These are phyloP conservation scores for Malassezia globosa DNA, from an alignment of 1,284 basidiomycete species.

Conservation along the genomic window DNA sequence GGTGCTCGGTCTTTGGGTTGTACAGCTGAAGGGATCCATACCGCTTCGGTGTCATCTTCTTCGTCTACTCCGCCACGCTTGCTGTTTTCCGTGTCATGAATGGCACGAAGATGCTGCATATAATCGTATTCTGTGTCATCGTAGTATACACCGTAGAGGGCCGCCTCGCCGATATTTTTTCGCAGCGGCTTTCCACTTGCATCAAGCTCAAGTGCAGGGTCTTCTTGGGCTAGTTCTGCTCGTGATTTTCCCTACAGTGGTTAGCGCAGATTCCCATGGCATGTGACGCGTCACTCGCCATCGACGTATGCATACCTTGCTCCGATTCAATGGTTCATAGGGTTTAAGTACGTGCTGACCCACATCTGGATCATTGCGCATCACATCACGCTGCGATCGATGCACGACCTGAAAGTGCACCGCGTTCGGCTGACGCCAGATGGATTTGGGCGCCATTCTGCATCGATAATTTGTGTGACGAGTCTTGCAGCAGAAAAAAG, in stretches of 20 bases:
- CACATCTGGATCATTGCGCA: constrained; percentile 85
- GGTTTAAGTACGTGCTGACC: constrained; percentile 76
- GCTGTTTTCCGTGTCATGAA: constrained; percentile 32
- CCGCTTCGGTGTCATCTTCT: constrained; percentile 25
- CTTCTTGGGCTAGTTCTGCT: constrained; percentile 58
- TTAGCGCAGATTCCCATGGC: constrained; percentile 4
- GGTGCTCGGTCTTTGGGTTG: constrained; percentile 27
- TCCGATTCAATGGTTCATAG: constrained; percentile 54
- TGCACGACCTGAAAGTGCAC: constrained; percentile 95
- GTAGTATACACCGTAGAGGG: constrained; percentile 80
- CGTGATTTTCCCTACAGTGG: constrained; percentile 61
- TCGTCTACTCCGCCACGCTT: constrained; percentile 38
- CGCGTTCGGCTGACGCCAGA: constrained; percentile 75
- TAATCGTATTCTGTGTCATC: constrained; percentile 99
- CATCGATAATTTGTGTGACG: no score
- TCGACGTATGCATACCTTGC: not conserved
- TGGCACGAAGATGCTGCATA: constrained; percentile 72
- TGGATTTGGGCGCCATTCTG: constrained; percentile 52
- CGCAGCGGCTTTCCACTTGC: constrained; percentile 19
- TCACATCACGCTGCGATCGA: constrained; percentile 85
- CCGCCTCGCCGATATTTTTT: constrained; percentile 65
- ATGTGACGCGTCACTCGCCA: no score
- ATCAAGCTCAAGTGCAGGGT: constrained; percentile 55
- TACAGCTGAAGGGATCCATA: constrained; percentile 22
- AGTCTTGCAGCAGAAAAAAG: no score